Percentiles rank a stretch among this genome's conserved stretches.
Conservation (phyloP, 108 stramenopile species). For the Epithemia pelagica region DNA sequence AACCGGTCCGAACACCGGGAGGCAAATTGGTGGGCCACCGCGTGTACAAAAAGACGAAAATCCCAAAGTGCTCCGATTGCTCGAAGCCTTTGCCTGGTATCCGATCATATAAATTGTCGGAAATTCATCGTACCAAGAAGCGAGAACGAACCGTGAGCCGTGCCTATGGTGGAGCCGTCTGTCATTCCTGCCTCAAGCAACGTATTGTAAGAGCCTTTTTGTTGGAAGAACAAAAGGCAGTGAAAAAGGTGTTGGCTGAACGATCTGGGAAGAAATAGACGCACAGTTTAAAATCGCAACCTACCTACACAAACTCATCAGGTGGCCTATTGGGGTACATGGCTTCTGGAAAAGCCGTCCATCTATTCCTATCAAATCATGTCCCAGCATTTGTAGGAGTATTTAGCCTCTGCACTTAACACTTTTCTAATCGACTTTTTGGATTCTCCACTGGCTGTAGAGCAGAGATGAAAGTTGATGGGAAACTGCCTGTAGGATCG, state of each 20-base stretch:
- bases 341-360: background rate
- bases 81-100: constrained; percentile 82
- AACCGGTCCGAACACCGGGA: constrained; percentile 84
- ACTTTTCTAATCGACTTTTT: too few species aligned
- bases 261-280: constrained; percentile 44
- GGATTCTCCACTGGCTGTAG: too few species aligned
- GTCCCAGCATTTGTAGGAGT: background rate
- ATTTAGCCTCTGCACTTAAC: too few species aligned
- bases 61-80: constrained; percentile 94
- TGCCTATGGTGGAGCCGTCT: constrained; percentile 93
- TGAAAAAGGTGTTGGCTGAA: constrained; percentile 97
- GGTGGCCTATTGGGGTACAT: too few species aligned
- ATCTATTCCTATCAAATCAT: background rate
- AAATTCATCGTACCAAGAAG: constrained; percentile 83
- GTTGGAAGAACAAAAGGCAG: constrained; percentile 99
- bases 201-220: constrained; percentile 97
- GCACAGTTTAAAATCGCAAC: background rate
- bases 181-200: constrained; percentile 85
- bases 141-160: constrained; percentile 96
- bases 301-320: background rate
- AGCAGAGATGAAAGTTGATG: too few species aligned
- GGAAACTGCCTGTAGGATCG: too few species aligned
- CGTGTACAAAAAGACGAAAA: constrained; percentile 84
- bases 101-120: constrained; percentile 57
- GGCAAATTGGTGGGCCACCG: constrained; percentile 86